Evolutionary conservation across 2,329 filamentous ascomycete genomes (phyloP).

Genomic region (Hansfordia pulvinata): DNA sequence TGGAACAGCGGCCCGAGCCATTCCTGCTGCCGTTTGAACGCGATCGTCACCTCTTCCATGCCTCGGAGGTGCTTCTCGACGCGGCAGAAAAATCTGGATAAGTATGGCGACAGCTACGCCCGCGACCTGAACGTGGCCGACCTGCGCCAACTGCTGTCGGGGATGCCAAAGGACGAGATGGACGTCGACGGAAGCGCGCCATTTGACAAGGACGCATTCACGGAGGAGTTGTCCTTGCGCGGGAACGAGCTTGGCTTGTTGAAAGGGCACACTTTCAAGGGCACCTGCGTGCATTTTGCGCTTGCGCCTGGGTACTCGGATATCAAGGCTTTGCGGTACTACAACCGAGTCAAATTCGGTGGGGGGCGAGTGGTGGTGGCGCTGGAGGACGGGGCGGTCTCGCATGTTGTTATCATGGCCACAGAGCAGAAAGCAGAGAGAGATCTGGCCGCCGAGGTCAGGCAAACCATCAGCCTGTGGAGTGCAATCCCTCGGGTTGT

Average conservation of each 20-base stretch:
- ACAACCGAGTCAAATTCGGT: constrained; percentile 53
- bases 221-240: constrained; percentile 40
- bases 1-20: constrained; percentile 41
- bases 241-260: constrained; percentile 38
- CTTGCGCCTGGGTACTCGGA: constrained; percentile 14
- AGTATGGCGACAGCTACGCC: constrained; percentile 71
- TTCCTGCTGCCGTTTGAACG: constrained; percentile 50
- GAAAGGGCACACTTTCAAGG: constrained; percentile 37
- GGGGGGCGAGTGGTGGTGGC: constrained; percentile 43
- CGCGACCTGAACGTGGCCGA: constrained; percentile 54
- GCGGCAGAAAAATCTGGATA: constrained; percentile 55
- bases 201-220: constrained; percentile 32
- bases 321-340: constrained; percentile 27
- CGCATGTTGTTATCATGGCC: constrained; percentile 57
- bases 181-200: constrained; percentile 9
- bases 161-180: constrained; percentile 37
- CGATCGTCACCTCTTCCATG: constrained; percentile 61
- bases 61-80: constrained; percentile 38
- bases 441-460: constrained; percentile 26
- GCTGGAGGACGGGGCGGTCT: constrained; percentile 40
- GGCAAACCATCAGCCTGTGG: constrained; percentile 28
- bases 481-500: constrained; percentile 55
- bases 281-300: constrained; percentile 27
- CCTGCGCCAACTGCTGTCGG: constrained; percentile 34
- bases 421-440: constrained; percentile 23